Percentiles rank a stretch among this genome's conserved stretches.
These are phyloP conservation scores for Quercus mongolica DNA, from an alignment of 306 rosid genomes.

Conservation along the genomic window DNA sequence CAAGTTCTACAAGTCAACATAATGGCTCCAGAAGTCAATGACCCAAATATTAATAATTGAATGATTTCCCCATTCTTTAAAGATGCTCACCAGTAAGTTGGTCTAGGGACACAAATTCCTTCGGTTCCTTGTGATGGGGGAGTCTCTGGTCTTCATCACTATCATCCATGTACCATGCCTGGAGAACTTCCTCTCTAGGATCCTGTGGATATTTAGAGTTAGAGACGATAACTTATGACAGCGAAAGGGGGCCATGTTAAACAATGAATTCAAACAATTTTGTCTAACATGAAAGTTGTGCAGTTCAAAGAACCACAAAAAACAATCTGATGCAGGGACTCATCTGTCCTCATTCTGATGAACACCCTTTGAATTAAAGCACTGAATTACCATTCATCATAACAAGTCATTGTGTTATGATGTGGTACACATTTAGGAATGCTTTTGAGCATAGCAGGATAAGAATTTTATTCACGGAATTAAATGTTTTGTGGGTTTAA, in stretches of 20 bases:
- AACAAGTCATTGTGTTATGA: background rate
- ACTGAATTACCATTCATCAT: background rate
- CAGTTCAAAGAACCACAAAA: background rate
- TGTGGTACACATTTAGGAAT: background rate
- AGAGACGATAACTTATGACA: slow-evolving; percentile 10
- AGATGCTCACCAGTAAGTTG: slow-evolving; percentile 62
- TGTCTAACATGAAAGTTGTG: background rate
- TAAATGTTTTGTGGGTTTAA: background rate
- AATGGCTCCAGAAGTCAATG: background rate
- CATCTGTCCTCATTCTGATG: background rate
- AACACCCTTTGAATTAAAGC: background rate
- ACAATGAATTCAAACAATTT: background rate
- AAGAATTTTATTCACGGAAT: background rate
- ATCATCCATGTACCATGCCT: slow-evolving; percentile 99
- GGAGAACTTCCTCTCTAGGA: slow-evolving; percentile 86
- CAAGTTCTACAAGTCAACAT: slow-evolving; percentile 65
- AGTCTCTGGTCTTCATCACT: slow-evolving; percentile 89
- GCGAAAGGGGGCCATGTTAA: background rate
- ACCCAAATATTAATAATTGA: background rate
- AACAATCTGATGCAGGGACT: background rate
- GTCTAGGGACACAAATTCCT: slow-evolving; percentile 76
- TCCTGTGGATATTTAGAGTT: slow-evolving; percentile 45
- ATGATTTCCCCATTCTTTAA: slow-evolving; percentile 4
- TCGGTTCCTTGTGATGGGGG: slow-evolving; percentile 85
- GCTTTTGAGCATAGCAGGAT: background rate